Percentiles rank a stretch among this genome's conserved stretches.
Evolutionary conservation across 2,329 filamentous ascomycete genomes (phyloP).

Genomic region (Phialophora macrospora): DNA sequence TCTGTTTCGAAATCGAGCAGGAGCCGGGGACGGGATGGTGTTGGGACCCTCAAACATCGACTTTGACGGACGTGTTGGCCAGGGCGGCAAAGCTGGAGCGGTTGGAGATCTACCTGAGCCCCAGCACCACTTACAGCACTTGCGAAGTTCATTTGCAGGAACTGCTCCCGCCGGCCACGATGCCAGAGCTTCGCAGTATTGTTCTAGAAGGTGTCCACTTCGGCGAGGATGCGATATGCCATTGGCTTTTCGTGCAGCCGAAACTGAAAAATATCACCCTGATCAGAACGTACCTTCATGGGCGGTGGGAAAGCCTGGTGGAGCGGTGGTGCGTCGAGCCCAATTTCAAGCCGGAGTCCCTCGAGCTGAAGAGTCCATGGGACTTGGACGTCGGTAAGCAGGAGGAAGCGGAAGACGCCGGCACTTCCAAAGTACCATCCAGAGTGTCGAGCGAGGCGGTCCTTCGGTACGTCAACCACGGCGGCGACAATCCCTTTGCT

Average conservation of each 20-base stretch:
- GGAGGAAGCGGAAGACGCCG: conserved; percentile 1
- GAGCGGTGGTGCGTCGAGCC: conserved; percentile 5
- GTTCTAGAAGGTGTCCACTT: conserved; percentile 16
- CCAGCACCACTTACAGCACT: neutral
- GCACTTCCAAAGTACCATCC: conserved; percentile 6
- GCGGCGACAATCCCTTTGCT: conserved; percentile 22
- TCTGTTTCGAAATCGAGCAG: conserved; percentile 17
- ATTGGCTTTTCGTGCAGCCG: conserved; percentile 24
- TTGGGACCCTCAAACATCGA: neutral
- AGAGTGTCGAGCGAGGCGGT: conserved; percentile 15
- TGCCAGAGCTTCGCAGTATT: conserved; percentile 16
- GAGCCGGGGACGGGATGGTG: neutral
- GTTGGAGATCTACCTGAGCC: conserved; percentile 18
- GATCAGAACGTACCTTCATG: conserved; percentile 8
- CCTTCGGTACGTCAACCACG: conserved; percentile 23
- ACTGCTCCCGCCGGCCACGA: conserved; percentile 6
- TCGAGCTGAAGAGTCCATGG: conserved; percentile 17
- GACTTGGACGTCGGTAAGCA: neutral
- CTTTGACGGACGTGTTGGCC: neutral
- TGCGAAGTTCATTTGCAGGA: neutral
- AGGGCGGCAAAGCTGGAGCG: conserved; percentile 11
- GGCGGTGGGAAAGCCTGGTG: conserved; percentile 14
- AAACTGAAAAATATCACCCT: conserved; percentile 19
- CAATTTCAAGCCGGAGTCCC: conserved; percentile 15
- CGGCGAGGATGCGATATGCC: conserved; percentile 1